Base-by-base conservation (phyloP, 208 protist species). In the Acanthamoeba rhysodes region DNA sequence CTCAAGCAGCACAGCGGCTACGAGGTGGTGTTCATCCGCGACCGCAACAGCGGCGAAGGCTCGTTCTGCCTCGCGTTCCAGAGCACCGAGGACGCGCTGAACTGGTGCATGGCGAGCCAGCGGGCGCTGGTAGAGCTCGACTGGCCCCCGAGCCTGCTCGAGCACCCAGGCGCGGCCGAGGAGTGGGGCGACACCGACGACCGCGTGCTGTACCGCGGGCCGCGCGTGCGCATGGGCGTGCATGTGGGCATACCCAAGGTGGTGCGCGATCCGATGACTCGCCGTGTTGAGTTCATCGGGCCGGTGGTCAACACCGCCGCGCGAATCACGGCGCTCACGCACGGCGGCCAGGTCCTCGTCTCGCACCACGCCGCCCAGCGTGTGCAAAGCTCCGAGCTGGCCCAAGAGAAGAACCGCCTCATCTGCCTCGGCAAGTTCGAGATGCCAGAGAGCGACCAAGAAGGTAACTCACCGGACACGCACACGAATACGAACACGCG, bases 161-260 rank as follows among this genome's bases (percentile, higher is more conserved):
- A 94, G 32, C 90, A 94, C n/a, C 90, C 90, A 1, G 48, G 50
- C 34, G 87, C 87, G 27, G 87, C 87, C 16, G 87, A 93, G 87
- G 87, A 88, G 32, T 88, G 80, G 80, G 80, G 80, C 48, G 80
- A 88, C 34, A 62, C 55, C 16, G 57, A 93, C 14, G 87, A 93
- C 55, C 37, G 34, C 10, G 66, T 94, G 50, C 24, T 94, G n/a
- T 94, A 59, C 72, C n/a, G 20, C 64, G 72, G 70, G 1, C 57
- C 87, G 37, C 92, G 92, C n/a, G 64, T 95, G 64, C 29, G 92
- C 20, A 95, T 95, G 92, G 92, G 92, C 34, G 55, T 95, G 8
- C 92, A 95, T 32, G 50, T 66, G 32, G 92, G 92, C 74, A 14
- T 22, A 0, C 92, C 92, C 22, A 18, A 55, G 45, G 24, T 84